Conservation (phyloP, 2,329 filamentous ascomycete genomes). For the Alternaria gansuensis region DNA sequence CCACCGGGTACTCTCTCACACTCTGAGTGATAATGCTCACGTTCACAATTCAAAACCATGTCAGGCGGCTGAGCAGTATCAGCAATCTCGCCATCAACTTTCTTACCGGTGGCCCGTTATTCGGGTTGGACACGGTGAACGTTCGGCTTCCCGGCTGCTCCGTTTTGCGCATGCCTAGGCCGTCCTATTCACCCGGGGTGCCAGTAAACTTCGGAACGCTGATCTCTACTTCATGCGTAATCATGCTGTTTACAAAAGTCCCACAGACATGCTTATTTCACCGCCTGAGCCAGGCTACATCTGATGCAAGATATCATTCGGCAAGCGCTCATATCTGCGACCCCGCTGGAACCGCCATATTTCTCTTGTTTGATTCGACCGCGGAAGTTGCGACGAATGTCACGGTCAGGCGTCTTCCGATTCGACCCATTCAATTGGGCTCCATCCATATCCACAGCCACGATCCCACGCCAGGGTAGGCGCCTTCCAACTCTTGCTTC, state of each 20-base stretch:
- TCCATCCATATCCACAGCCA: constrained; percentile 1
- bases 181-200: background rate
- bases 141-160: background rate
- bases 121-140: background rate
- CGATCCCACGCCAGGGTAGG: background rate
- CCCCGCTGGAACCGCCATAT: background rate
- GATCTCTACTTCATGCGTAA: background rate
- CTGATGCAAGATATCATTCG: background rate
- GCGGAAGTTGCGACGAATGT: background rate
- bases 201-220: background rate
- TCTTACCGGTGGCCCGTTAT: background rate
- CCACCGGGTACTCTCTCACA: background rate
- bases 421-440: background rate
- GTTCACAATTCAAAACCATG: background rate
- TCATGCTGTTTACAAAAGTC: background rate
- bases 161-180: background rate
- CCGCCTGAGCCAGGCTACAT: background rate
- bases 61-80: background rate
- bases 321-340: background rate
- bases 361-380: background rate
- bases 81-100: background rate
- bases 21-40: background rate
- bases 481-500: background rate
- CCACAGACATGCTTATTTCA: background rate
- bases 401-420: background rate